Evolutionary conservation across 176 grass and related monocot genomes (phyloP), one percentile per base, ranked within the genome.

Genomic region (Raddia distichophylla): DNA sequence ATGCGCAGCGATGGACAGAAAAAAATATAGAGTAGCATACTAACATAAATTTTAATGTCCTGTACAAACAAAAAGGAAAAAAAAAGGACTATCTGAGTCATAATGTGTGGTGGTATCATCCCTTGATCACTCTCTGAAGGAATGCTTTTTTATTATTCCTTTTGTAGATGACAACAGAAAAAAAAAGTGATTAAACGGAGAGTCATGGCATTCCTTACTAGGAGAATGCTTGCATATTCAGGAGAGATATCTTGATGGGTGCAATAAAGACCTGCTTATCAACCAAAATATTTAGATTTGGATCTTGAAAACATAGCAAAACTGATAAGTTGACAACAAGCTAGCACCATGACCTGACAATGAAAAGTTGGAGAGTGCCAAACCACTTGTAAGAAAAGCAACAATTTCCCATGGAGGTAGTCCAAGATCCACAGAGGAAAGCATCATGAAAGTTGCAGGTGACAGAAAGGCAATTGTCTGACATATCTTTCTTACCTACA

Each of bases 221-320:
- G 71, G 77, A 99, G 93, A 86, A 95, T 99, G 84, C 96, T 99
- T 82, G 96, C 96, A 88, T 99, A 93, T 87, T 95, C 89, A 62
- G 82, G 91, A 34, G 96, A 98, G 73, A 99, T 99, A 90, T 99
- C 93, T 90, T 95, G 96, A 86, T 98, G 96, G 3, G 93, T 95
- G 78, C 96, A 98, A 91, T 98, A 98, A 76, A 98, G 90, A 35
- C 96, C 93, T 98, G 84, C 68, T 73, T 46, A 66, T 54, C 13
- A 45, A 79, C 50, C 6, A 67, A 56, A 75, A 80, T 65, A 61
- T 76, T 90, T 60, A 73, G 83, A 13, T 93, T 67, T 80, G 40
- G 20, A 64, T 20, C 27, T 77, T 81, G n/a, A 59, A 90, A 77
- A 73, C 18, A 34, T 51, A 14, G 6, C 7, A 84, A 12, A 45